Conservation (phyloP, 495 filamentous ascomycete species). For the Penicillium pulvis region DNA sequence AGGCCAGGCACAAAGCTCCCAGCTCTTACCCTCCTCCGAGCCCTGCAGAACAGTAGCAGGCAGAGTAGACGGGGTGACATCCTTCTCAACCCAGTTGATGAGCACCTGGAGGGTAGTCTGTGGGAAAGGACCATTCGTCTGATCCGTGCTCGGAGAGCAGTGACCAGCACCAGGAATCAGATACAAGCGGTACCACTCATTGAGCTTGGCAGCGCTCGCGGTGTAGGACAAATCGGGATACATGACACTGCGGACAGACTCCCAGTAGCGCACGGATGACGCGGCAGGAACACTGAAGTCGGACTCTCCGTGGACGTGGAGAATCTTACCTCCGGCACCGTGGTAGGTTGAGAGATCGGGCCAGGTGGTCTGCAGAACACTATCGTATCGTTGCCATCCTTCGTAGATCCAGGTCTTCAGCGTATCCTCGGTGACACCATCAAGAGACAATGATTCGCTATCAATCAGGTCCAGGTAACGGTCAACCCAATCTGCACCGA, state of each 20-base stretch:
- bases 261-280: constrained; percentile 50
- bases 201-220: constrained; percentile 35
- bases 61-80: constrained; percentile 37
- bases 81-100: constrained; percentile 57
- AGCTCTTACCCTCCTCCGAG: constrained; percentile 33
- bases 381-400: constrained; percentile 18
- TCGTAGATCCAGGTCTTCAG: constrained; percentile 46
- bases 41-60: constrained; percentile 33
- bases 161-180: constrained; percentile 53
- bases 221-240: constrained; percentile 41
- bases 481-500: constrained; percentile 41
- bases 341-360: constrained; percentile 50
- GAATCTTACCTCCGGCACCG: constrained; percentile 49
- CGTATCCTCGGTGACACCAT: constrained; percentile 51
- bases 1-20: constrained; percentile 48
- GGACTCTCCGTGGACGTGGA: constrained; percentile 55
- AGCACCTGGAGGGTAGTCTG: constrained; percentile 41
- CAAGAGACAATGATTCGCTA: constrained; percentile 33
- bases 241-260: constrained; percentile 53
- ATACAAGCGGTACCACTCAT: constrained; percentile 54
- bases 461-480: constrained; percentile 35
- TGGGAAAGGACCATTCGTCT: constrained; percentile 49
- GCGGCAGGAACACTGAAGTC: constrained; percentile 49
- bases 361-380: constrained; percentile 35
- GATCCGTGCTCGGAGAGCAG: constrained; percentile 40